Evolutionary conservation across 2,329 filamentous ascomycete genomes (phyloP), one percentile per base, ranked within the genome.

Genomic region (Hirsutella minnesotensis): DNA sequence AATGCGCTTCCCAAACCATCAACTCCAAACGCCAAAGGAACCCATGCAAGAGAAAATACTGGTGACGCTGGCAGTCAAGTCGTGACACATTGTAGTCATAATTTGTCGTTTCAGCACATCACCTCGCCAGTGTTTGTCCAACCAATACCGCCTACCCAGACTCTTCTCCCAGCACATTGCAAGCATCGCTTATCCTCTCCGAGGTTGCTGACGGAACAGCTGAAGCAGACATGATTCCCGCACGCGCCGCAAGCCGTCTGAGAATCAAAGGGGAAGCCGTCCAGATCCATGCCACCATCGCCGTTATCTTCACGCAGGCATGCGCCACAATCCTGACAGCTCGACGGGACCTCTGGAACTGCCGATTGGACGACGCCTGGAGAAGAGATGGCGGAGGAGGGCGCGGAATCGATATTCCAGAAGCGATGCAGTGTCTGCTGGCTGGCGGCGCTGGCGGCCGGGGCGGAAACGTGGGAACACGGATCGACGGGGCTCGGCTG

Each of bases 151-250:
- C 47, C 48, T 1, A 40, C 43, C 47, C 48, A 52, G 0, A 47
- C 50, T 19, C 56, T 63, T 37, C 56, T 55, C 9, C 67, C 67
- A 0, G 72, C 71, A 50, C 77, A 80, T 4, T 55, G 58, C 36
- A 79, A 49, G 49, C 76, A 80, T 34, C 66, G 61, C 45, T 71
- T 63, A 50, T 73, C 62, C 47, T 72, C 68, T 3, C 73, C 73
- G 0, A 80, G 58, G 47, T 75, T 75, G 46, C 71, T 76, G 34
- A 79, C 66, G 0, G 75, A 77, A 53, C 77, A 81, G 43, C 71
- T 68, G 43, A 70, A 73, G 57, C 76, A 80, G 13, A 80, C 73
- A 10, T 66, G 60, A 53, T 73, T 78, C 5, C 68, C 64, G 44
- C 75, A 81, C 0, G 60, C 64, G 9, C 62, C 63, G 42, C 75